Evolutionary conservation across 371 early-diverging fungal species (phyloP).

Genomic region (Choanephora cucurbitarum): DNA sequence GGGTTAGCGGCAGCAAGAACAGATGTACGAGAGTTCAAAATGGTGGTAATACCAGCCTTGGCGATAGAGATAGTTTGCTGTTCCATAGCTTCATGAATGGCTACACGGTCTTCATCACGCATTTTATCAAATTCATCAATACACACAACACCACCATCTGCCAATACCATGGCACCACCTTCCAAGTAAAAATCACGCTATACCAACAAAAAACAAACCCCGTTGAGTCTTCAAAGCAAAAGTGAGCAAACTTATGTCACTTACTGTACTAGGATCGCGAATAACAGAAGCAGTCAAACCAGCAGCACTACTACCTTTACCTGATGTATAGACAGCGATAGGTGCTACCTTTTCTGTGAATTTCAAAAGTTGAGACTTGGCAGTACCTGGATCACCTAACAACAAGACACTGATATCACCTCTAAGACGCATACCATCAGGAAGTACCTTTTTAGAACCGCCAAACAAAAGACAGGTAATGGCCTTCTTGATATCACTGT

Average conservation of each 20-base stretch:
- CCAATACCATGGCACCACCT: constrained; percentile 99
- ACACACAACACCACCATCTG: constrained; percentile 99
- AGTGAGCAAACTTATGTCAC: constrained; percentile 15
- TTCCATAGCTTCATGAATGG: constrained; percentile 99
- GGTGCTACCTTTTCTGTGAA: constrained; percentile 98
- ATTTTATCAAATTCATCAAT: constrained; percentile 99
- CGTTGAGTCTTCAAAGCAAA: constrained; percentile 1
- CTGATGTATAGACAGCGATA: constrained; percentile 98
- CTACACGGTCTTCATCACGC: constrained; percentile 99
- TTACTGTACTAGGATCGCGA: constrained; percentile 82
- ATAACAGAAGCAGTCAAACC: constrained; percentile 99
- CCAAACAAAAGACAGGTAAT: constrained; percentile 98
- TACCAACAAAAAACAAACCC: background rate
- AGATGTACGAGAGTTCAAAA: constrained; percentile 97
- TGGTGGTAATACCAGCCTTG: constrained; percentile 99
- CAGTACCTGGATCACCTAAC: constrained; percentile 99
- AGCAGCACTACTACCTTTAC: constrained; percentile 98
- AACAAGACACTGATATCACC: constrained; percentile 99
- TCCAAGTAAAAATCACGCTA: constrained; percentile 98
- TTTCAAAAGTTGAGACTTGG: constrained; percentile 99
- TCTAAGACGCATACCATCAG: constrained; percentile 96
- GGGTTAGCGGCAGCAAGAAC: constrained; percentile 99
- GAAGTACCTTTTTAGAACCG: constrained; percentile 94
- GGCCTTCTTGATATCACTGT: constrained; percentile 97
- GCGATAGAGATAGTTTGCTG: constrained; percentile 99